These are phyloP conservation scores for Eucalyptus sp. DNA, from an alignment of 345 rosid genomes.

Conservation along the genomic window DNA sequence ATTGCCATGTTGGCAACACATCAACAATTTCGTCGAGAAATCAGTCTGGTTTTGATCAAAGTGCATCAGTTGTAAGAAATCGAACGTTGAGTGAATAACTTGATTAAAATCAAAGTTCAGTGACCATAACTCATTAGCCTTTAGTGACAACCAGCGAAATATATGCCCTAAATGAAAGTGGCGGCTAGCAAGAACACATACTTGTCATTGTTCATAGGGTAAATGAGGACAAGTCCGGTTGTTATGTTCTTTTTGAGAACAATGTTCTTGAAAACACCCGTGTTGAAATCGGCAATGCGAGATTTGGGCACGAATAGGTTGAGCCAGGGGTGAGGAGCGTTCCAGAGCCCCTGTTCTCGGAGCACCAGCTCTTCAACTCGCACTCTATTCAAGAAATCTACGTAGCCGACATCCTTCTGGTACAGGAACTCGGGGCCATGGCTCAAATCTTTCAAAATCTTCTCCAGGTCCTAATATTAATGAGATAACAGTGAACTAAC, in stretches of 20 bases:
- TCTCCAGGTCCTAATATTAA: not conserved
- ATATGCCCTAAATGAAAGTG: not conserved
- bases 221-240: not conserved
- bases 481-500: not conserved
- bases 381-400: constrained; percentile 23
- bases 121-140: not conserved
- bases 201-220: constrained; percentile 5
- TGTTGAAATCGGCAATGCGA: constrained; percentile 12
- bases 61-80: not conserved
- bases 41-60: not conserved
- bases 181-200: not conserved
- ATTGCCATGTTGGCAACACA: not conserved
- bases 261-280: constrained; percentile 20
- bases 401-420: constrained; percentile 12
- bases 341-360: constrained; percentile 13
- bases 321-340: constrained; percentile 37
- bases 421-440: constrained; percentile 4
- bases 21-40: not conserved
- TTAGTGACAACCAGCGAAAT: not conserved
- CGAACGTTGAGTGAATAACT: not conserved
- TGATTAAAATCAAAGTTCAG: not conserved
- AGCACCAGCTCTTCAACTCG: not conserved
- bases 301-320: constrained; percentile 29
- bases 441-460: constrained; percentile 3
- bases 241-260: constrained; percentile 9